phyloP scores from a whole-genome alignment of 805 yeast species.

The Saccharomycopsis sp. region DNA sequence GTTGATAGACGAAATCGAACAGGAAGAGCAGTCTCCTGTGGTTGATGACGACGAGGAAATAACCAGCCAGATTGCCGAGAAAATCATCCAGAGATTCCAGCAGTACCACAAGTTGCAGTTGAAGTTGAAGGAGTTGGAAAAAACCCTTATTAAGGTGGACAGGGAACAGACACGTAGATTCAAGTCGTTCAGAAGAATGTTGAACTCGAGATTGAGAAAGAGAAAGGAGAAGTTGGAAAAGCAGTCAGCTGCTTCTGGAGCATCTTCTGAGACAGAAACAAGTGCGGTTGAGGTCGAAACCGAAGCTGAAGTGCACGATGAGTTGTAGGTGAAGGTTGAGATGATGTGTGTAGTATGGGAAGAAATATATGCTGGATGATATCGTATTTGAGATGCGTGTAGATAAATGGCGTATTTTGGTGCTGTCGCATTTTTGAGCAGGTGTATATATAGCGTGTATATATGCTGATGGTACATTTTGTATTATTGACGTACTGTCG shows the following conservation, averaged over 20 bases:
- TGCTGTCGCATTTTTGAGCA: no score
- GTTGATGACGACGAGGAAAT: constrained; percentile 9
- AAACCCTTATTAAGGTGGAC: constrained; percentile 9
- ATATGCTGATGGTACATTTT: no score
- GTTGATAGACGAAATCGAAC: constrained; percentile 1
- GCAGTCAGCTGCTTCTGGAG: neutral
- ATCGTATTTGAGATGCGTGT: no score
- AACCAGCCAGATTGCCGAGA: constrained; percentile 11
- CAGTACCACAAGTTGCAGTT: neutral
- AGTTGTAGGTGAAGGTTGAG: no score
- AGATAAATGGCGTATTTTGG: no score
- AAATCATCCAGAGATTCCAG: constrained; percentile 6
- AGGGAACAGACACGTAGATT: constrained; percentile 17
- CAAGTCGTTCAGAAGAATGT: constrained; percentile 15
- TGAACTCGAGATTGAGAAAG: constrained; percentile 18
- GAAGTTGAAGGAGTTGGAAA: constrained; percentile 10
- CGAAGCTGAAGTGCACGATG: constrained; percentile 2
- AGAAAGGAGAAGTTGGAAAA: constrained; percentile 15
- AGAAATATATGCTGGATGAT: no score
- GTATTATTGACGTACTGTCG: no score
- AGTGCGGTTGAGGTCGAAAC: neutral
- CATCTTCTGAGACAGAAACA: neutral
- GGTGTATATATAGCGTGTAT: no score
- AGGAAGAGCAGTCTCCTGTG: constrained; percentile 1
- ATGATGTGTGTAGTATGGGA: no score